phyloP scores from a whole-genome alignment of 108 stramenopile species.

The Cylindrotheca closterium region DNA sequence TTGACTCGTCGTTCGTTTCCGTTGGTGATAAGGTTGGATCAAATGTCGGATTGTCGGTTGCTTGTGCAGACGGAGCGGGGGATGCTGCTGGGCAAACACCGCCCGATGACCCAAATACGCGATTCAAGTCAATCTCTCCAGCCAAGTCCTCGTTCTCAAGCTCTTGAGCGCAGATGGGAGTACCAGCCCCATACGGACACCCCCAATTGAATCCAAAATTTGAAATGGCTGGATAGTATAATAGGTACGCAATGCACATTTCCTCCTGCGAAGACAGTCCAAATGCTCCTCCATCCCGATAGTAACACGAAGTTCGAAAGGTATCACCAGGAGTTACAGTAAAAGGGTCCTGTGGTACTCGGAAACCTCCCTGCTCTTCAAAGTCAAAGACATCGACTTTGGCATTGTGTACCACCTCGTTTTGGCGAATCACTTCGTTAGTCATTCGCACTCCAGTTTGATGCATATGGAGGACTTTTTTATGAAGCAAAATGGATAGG shows the following conservation, averaged over 20 bases:
- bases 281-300: conserved; percentile 21
- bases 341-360: conserved; percentile 36
- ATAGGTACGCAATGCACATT: conserved; percentile 61
- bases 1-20: no score
- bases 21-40: not conserved
- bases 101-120: conserved; percentile 1
- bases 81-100: not conserved
- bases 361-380: conserved; percentile 36
- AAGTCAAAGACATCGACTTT: conserved; percentile 45
- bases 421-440: conserved; percentile 43
- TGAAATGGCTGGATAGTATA: conserved; percentile 34
- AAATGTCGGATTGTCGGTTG: not conserved
- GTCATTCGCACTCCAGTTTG: conserved; percentile 33
- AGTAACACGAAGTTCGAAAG: conserved; percentile 47
- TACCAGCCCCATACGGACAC: conserved; percentile 11
- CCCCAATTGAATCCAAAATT: conserved; percentile 3
- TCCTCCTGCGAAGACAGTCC: conserved; percentile 39
- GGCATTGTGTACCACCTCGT: conserved; percentile 34
- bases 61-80: not conserved
- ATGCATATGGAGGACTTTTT: conserved; percentile 50
- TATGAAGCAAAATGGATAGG: not conserved
- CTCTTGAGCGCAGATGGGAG: conserved; percentile 9
- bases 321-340: conserved; percentile 47
- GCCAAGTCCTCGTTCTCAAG: not conserved
- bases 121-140: not conserved